Evolutionary conservation across 352 stramenopile species (phyloP).

Genomic region (Pythium pectinolyticum): DNA sequence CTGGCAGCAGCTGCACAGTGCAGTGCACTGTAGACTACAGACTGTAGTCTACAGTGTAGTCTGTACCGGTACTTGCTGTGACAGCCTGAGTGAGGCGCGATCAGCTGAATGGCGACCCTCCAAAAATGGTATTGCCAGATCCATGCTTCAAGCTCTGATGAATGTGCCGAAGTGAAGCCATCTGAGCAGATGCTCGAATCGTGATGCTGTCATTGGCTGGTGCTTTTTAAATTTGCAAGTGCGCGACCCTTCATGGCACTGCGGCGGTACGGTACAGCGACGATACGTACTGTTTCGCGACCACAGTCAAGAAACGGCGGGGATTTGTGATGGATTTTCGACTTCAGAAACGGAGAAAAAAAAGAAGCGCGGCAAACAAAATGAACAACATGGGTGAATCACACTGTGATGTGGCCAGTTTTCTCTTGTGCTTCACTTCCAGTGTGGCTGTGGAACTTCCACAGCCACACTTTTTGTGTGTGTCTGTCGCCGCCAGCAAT

Average conservation of each 20-base stretch:
- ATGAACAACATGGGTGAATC: neutral
- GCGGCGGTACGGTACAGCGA: neutral
- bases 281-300: slow-evolving; percentile 4
- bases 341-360: neutral
- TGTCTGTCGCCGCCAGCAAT: too few species aligned
- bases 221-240: slow-evolving; percentile 28
- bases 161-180: slow-evolving; percentile 21
- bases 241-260: slow-evolving; percentile 10
- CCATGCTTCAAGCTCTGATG: too few species aligned
- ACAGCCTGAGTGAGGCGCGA: neutral
- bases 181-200: slow-evolving; percentile 15
- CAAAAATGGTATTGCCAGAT: neutral
- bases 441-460: too few species aligned
- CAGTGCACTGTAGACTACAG: too few species aligned
- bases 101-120: neutral
- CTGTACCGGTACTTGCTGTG: neutral
- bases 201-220: slow-evolving; percentile 15
- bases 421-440: too few species aligned
- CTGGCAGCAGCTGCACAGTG: too few species aligned
- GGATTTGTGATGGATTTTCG: neutral
- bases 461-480: too few species aligned
- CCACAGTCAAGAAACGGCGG: neutral
- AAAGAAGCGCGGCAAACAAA: neutral
- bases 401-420: neutral
- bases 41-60: too few species aligned